phyloP scores from a whole-genome alignment of 805 yeast genomes.

The Candida berthetii region DNA sequence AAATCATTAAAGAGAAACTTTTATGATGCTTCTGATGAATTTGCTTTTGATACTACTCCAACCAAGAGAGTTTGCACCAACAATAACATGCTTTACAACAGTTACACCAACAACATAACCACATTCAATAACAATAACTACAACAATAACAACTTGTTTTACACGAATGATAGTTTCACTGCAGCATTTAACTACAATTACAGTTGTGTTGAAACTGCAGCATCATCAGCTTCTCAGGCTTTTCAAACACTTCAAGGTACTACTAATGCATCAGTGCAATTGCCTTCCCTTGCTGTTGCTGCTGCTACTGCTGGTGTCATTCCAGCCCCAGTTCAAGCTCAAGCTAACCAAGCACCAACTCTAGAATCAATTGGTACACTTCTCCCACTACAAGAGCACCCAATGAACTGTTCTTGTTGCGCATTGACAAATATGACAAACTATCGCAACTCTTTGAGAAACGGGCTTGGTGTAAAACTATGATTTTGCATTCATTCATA shows the following conservation, averaged over 20 bases:
- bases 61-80: neutral
- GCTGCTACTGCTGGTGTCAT: too few species aligned
- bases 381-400: neutral
- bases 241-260: too few species aligned
- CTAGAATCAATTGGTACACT: too few species aligned
- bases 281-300: too few species aligned
- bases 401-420: conserved; percentile 10
- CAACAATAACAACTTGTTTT: neutral
- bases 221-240: too few species aligned
- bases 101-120: too few species aligned
- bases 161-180: neutral
- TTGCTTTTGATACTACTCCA: neutral
- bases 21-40: neutral
- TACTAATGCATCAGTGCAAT: too few species aligned
- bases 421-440: conserved; percentile 14
- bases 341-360: too few species aligned
- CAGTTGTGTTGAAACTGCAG: too few species aligned
- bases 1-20: neutral
- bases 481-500: neutral
- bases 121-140: too few species aligned
- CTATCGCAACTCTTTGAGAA: conserved; percentile 6
- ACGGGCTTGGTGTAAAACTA: neutral
- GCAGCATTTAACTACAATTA: neutral
- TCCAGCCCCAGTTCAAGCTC: too few species aligned
- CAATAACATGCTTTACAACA: neutral